Base-by-base conservation (phyloP, 176 grass and related monocot species). In the Oryza glumipatula region DNA sequence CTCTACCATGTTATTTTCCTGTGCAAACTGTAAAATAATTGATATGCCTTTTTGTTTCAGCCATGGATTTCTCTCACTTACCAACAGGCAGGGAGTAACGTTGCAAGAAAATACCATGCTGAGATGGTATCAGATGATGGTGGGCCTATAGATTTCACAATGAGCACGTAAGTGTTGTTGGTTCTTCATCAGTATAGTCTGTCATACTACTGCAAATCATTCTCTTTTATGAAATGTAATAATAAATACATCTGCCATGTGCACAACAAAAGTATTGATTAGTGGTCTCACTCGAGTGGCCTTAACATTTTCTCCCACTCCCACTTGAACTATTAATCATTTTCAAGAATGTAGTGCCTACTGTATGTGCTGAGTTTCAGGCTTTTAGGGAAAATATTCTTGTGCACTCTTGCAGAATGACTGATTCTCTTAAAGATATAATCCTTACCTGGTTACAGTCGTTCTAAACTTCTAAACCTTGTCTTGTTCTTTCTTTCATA, bases 31-130 rank as follows among this genome's bases (percentile, higher is more conserved):
- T 13, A 74, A 73, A 71, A 33, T 28, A 68, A 60, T 80, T 61
- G 10, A 48, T 36, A 68, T 68, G 23, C 21, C 74, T 30, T 47
- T 83, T 49, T 51, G 58, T 71, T 84, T 17, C 77, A 94, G 90
- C 88, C 90, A 78, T 94, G 93, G 93, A 84, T 94, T 68, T 86
- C 85, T 73, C 88, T 94, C 49, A 74, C 83, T 21, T 90, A 92
- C 19, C 82, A 90, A 73, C 38, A 71, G 60, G 64, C 45, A 54
- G 85, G 80, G 83, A 88, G 93, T 70, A 44, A 70, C 72, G 54
- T 71, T 83, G 86, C 93, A 46, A 89, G 65, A 22, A 92, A 84
- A 66, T 94, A 94, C 71, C 76, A 86, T 69, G 39, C 79, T 46
- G 85, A 86, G 72, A 94, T 94, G 93, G 36, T 81, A 77, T 70